A percentile compares a stretch with the other conserved stretches of the same genome.
Conservation (phyloP, 306 rosid species). For the Mucuna pruriens region DNA sequence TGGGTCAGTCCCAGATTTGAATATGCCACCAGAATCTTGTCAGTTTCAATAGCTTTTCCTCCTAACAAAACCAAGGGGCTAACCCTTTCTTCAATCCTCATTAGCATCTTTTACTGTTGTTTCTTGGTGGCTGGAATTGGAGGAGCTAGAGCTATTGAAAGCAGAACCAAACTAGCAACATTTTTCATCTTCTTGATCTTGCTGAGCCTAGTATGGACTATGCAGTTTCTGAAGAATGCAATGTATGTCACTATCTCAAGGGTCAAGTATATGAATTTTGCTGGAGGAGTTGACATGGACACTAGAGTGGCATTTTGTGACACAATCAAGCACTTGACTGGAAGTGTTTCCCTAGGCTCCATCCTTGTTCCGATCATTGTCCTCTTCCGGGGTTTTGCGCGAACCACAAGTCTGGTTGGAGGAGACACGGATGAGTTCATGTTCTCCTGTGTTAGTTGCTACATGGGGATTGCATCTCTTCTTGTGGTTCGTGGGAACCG, state of each 20-base stretch:
- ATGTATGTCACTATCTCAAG: constrained; percentile 63
- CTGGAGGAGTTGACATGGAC: constrained; percentile 40
- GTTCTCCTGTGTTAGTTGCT: constrained; percentile 78
- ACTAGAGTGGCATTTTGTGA: constrained; percentile 48
- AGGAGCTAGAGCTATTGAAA: constrained; percentile 60
- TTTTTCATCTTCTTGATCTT: constrained; percentile 56
- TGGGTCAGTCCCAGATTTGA: constrained; percentile 64
- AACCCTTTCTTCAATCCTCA: constrained; percentile 34
- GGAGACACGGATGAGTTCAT: constrained; percentile 72
- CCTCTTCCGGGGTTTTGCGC: constrained; percentile 57
- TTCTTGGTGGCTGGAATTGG: constrained; percentile 68
- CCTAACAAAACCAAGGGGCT: constrained; percentile 47
- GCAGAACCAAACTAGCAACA: constrained; percentile 31
- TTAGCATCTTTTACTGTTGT: constrained; percentile 54
- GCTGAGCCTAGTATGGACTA: constrained; percentile 75
- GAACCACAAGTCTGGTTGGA: constrained; percentile 52
- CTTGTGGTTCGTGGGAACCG: constrained; percentile 62
- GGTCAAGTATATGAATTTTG: constrained; percentile 55
- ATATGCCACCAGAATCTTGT: constrained; percentile 51
- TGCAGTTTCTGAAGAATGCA: constrained; percentile 72
- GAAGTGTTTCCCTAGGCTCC: constrained; percentile 71
- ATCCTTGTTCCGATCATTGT: constrained; percentile 54
- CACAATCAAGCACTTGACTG: constrained; percentile 55
- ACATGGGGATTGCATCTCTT: constrained; percentile 56
- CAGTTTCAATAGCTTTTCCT: constrained; percentile 52